These are phyloP conservation scores for Neolentinus lepideus DNA, from an alignment of 1,284 basidiomycete species.

Conservation along the genomic window DNA sequence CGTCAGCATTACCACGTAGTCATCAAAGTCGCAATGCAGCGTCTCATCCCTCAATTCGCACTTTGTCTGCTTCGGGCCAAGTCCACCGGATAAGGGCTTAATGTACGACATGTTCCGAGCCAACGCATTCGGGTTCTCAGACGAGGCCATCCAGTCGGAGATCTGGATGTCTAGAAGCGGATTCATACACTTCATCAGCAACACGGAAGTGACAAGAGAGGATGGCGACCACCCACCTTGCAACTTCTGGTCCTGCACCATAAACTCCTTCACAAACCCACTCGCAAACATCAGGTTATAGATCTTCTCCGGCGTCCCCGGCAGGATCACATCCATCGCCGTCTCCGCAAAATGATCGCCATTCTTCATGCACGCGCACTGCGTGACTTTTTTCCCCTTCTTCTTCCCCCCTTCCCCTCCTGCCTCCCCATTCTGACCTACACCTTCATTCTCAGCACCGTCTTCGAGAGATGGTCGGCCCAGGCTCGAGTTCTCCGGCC, in stretches of 20 bases:
- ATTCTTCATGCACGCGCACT: conserved; percentile 69
- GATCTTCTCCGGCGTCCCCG: conserved; percentile 90
- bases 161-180: conserved; percentile 73
- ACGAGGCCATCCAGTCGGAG: conserved; percentile 79
- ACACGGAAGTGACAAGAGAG: not conserved
- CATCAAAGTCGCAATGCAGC: conserved; percentile 77
- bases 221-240: conserved; percentile 48
- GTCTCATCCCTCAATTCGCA: conserved; percentile 90
- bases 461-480: conserved; percentile 7
- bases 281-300: conserved; percentile 96
- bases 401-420: conserved; percentile 1
- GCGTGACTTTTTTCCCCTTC: conserved; percentile 45
- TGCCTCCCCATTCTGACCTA: conserved; percentile 8
- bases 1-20: conserved; percentile 79
- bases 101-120: conserved; percentile 91
- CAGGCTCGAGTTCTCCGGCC: conserved; percentile 61
- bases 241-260: conserved; percentile 86
- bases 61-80: conserved; percentile 94
- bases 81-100: conserved; percentile 82
- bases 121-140: conserved; percentile 62
- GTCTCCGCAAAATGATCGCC: conserved; percentile 70
- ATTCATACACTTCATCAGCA: not conserved
- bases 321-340: conserved; percentile 75
- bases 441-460: conserved; percentile 2
- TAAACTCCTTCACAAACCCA: conserved; percentile 93